These are phyloP conservation scores for Casuarina cunninghamiana DNA, from an alignment of 306 rosid genomes.

Conservation along the genomic window DNA sequence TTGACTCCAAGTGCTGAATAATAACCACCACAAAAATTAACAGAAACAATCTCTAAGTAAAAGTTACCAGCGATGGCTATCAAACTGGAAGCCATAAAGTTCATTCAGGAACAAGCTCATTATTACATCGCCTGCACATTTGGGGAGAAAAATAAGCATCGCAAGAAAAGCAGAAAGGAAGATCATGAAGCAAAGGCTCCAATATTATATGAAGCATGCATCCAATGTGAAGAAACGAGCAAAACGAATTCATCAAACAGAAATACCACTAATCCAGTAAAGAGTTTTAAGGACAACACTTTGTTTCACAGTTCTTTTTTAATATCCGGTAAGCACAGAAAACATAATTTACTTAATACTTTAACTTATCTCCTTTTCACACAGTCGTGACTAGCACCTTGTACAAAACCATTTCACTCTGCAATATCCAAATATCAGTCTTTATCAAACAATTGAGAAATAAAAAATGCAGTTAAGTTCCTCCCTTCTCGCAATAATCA, in stretches of 20 bases:
- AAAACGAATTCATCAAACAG: neutral
- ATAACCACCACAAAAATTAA: neutral
- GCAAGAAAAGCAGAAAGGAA: conserved; percentile 12
- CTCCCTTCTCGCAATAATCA: neutral
- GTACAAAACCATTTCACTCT: neutral
- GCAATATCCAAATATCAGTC: neutral
- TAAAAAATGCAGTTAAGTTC: neutral
- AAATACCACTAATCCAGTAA: neutral
- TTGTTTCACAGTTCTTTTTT: neutral
- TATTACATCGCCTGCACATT: conserved; percentile 77
- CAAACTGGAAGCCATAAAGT: conserved; percentile 93
- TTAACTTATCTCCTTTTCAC: neutral
- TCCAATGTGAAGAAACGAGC: neutral
- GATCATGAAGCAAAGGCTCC: neutral
- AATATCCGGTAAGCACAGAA: neutral
- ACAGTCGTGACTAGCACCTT: conserved; percentile 1
- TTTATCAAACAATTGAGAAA: neutral
- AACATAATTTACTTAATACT: neutral
- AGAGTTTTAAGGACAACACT: neutral
- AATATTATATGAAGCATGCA: conserved; percentile 9
- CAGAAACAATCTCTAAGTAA: neutral
- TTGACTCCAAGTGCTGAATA: neutral
- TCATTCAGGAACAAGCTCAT: conserved; percentile 96
- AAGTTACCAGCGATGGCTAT: conserved; percentile 80
- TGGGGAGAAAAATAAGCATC: conserved; percentile 18